Percentiles rank a stretch among this genome's conserved stretches.
phyloP scores from a whole-genome alignment of 1,284 basidiomycete species.

The Hymenochaete sp. region DNA sequence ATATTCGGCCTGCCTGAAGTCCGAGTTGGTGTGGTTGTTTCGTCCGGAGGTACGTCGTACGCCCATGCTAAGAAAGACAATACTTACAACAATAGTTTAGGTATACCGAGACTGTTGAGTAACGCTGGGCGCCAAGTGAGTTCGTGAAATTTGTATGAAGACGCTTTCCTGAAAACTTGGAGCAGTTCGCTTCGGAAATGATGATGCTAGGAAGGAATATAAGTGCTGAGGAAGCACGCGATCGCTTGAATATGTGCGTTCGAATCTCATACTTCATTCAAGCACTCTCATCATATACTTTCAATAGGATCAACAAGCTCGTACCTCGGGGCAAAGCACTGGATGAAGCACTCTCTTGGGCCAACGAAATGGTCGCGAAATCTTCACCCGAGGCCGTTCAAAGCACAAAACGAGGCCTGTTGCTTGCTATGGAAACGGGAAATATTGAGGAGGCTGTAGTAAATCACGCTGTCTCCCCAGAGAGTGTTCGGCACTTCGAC shows the following conservation, averaged over 20 bases:
- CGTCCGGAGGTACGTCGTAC: constrained; percentile 59
- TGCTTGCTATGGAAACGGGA: constrained; percentile 43
- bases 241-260: constrained; percentile 67
- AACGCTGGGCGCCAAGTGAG: constrained; percentile 62
- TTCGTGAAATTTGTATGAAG: neutral
- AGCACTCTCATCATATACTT: constrained; percentile 10
- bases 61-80: neutral
- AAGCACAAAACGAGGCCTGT: constrained; percentile 61
- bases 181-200: constrained; percentile 71
- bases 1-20: constrained; percentile 78
- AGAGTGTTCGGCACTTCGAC: constrained; percentile 49
- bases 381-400: constrained; percentile 73
- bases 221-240: constrained; percentile 57
- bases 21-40: constrained; percentile 68
- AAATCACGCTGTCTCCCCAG: constrained; percentile 39
- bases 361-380: constrained; percentile 52
- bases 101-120: constrained; percentile 28
- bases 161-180: constrained; percentile 1
- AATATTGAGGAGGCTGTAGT: constrained; percentile 47
- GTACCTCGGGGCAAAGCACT: constrained; percentile 52
- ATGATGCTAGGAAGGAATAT: constrained; percentile 64
- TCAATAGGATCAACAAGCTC: constrained; percentile 62
- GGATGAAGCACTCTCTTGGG: constrained; percentile 54
- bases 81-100: neutral
- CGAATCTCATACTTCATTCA: constrained; percentile 18